Percentiles rank a stretch among this genome's conserved stretches.
Conservation (phyloP, 2,329 filamentous ascomycete genomes). For the Chaetomium strumarium region DNA sequence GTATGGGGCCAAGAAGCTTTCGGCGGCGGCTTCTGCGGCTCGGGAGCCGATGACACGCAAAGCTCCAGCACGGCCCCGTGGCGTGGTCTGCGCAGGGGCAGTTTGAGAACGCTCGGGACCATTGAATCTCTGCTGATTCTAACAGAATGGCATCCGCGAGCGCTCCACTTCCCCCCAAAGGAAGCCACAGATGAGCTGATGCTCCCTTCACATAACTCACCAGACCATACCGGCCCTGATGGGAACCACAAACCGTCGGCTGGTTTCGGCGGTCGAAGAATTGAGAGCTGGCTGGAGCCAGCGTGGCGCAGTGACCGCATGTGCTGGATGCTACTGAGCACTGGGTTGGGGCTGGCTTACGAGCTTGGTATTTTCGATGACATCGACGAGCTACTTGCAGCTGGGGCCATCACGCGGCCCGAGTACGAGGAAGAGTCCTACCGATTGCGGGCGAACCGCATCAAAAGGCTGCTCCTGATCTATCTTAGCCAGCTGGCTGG, state of each 20-base stretch:
- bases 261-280: slow-evolving; percentile 72
- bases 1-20: slow-evolving; percentile 97
- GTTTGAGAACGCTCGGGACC: slow-evolving; percentile 82
- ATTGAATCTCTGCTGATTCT: slow-evolving; percentile 91
- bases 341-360: slow-evolving; percentile 81
- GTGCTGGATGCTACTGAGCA: slow-evolving; percentile 96
- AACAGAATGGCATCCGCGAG: slow-evolving; percentile 94
- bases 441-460: slow-evolving; percentile 69
- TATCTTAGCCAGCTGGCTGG: slow-evolving; percentile 94
- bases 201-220: slow-evolving; percentile 52
- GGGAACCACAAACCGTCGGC: slow-evolving; percentile 39
- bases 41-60: slow-evolving; percentile 55
- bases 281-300: slow-evolving; percentile 94
- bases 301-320: slow-evolving; percentile 92
- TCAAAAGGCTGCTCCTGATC: slow-evolving; percentile 80
- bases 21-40: slow-evolving; percentile 77
- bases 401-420: slow-evolving; percentile 53
- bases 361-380: slow-evolving; percentile 95
- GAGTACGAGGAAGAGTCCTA: slow-evolving; percentile 72
- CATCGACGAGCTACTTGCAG: slow-evolving; percentile 63
- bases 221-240: slow-evolving; percentile 38
- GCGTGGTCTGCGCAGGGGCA: slow-evolving; percentile 67
- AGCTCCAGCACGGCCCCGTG: slow-evolving; percentile 64
- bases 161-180: slow-evolving; percentile 85
- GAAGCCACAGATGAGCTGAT: slow-evolving; percentile 66